A percentile compares a stretch with the other conserved stretches of the same genome.
Conservation (phyloP, 257 asterid genomes). For the Solanum habrochaites region DNA sequence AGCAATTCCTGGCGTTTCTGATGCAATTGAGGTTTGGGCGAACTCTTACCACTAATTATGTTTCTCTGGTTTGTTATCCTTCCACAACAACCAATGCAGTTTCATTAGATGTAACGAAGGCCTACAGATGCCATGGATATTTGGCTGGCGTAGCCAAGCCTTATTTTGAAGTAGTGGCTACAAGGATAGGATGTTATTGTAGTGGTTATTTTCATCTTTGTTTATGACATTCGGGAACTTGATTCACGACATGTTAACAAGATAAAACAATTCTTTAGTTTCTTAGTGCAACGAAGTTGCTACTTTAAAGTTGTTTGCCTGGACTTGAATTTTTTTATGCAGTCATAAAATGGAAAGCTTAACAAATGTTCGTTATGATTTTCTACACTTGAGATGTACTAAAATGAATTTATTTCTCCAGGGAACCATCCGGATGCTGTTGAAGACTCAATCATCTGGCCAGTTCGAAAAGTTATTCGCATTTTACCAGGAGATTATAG, state of each 20-base stretch:
- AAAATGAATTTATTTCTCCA: not conserved
- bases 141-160: not conserved
- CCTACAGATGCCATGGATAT: not conserved
- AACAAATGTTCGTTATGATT: not conserved
- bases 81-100: no score
- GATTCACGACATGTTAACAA: not conserved
- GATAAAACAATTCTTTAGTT: not conserved
- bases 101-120: not conserved
- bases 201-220: not conserved
- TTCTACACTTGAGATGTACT: not conserved
- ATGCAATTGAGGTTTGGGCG: slow-evolving; percentile 68
- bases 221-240: not conserved
- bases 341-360: not conserved
- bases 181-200: not conserved
- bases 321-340: not conserved
- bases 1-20: slow-evolving; percentile 79
- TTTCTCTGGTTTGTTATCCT: not conserved
- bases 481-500: slow-evolving; percentile 37
- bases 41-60: not conserved
- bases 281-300: not conserved
- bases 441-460: slow-evolving; percentile 36
- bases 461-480: slow-evolving; percentile 29
- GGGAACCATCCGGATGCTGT: slow-evolving; percentile 29
- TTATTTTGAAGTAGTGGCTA: not conserved
- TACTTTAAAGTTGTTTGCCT: not conserved